phyloP scores from a whole-genome alignment of 192 early-diverging fungal genomes.

The Coemansia reversa region DNA sequence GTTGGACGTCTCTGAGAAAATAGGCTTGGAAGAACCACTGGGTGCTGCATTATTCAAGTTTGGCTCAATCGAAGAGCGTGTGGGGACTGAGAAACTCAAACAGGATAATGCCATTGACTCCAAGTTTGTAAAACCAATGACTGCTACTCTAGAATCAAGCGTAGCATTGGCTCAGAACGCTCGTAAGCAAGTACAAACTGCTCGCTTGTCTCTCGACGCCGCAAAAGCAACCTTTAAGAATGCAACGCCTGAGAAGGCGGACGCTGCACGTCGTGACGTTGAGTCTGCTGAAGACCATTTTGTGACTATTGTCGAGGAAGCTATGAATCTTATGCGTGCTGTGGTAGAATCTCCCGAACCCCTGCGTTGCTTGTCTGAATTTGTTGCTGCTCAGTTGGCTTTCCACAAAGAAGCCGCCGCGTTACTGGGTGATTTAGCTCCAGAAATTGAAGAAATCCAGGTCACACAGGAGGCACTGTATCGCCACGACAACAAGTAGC shows the following conservation, averaged over 20 bases:
- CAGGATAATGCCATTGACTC: constrained; percentile 71
- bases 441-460: constrained; percentile 94
- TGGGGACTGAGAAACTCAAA: constrained; percentile 75
- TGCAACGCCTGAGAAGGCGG: constrained; percentile 67
- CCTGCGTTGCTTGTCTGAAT: constrained; percentile 77
- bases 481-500: constrained; percentile 54
- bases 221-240: constrained; percentile 76
- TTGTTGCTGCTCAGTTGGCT: constrained; percentile 81
- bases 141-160: constrained; percentile 64
- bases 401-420: constrained; percentile 85
- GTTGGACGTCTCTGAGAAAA: constrained; percentile 60
- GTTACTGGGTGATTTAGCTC: constrained; percentile 69
- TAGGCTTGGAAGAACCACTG: constrained; percentile 81
- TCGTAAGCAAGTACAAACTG: constrained; percentile 77
- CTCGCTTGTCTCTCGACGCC: constrained; percentile 84
- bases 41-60: constrained; percentile 86
- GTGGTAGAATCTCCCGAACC: constrained; percentile 86
- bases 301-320: constrained; percentile 92
- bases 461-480: constrained; percentile 92
- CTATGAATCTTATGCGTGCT: constrained; percentile 90
- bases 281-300: constrained; percentile 93
- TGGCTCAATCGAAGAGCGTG: constrained; percentile 77
- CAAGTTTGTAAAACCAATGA: constrained; percentile 78
- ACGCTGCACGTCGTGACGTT: constrained; percentile 78
- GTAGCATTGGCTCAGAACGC: constrained; percentile 86